Percentiles rank a stretch among this genome's conserved stretches.
These are phyloP conservation scores for Cryptosporidium canis DNA, from an alignment of 169 alveolate genomes.

Conservation along the genomic window DNA sequence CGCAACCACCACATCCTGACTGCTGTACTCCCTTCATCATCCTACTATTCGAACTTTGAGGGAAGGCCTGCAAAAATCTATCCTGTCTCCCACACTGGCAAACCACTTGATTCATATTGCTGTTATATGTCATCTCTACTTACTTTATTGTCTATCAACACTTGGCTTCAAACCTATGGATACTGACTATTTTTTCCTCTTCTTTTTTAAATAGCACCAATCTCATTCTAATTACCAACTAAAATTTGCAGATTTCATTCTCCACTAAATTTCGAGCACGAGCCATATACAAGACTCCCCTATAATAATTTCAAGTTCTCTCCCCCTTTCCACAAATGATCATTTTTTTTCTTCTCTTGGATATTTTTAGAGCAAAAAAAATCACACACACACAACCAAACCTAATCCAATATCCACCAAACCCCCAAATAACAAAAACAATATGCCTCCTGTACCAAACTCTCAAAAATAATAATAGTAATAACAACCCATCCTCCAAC, in stretches of 20 bases:
- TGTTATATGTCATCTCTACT: neutral
- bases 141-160: neutral
- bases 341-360: neutral
- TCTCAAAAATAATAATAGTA: no score
- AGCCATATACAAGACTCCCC: neutral
- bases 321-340: neutral
- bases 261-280: constrained; percentile 23
- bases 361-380: no score
- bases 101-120: neutral
- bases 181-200: neutral
- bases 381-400: no score
- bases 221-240: neutral
- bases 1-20: neutral
- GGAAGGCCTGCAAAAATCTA: neutral
- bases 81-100: constrained; percentile 21
- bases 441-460: no score
- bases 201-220: neutral
- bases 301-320: neutral
- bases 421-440: no score
- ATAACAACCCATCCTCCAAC: no score
- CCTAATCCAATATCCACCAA: no score
- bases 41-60: constrained; percentile 20
- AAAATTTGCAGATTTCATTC: neutral
- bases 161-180: neutral
- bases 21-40: neutral